These are phyloP conservation scores for Pisolithus albus DNA, from an alignment of 768 basidiomycete species.

Conservation along the genomic window DNA sequence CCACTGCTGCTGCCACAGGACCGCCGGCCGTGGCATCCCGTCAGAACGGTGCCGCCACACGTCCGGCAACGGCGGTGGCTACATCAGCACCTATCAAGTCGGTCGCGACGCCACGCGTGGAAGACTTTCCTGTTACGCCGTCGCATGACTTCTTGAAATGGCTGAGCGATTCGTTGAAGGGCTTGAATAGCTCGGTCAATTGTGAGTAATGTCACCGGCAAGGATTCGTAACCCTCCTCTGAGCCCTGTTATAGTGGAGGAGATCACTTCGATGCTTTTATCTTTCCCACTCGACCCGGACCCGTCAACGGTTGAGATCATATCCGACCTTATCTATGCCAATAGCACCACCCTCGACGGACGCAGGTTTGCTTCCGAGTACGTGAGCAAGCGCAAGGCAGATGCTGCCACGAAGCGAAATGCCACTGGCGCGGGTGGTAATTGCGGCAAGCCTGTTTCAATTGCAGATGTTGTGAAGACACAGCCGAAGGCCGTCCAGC, in stretches of 20 bases:
- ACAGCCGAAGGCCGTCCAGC: constrained; percentile 67
- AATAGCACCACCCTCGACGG: constrained; percentile 95
- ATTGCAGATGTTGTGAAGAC: constrained; percentile 90
- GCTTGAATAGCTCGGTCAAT: constrained; percentile 50
- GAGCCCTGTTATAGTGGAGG: constrained; percentile 60
- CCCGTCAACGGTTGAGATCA: constrained; percentile 77
- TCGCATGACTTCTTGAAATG: constrained; percentile 91
- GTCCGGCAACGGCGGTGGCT: constrained; percentile 21
- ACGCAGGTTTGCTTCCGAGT: constrained; percentile 89
- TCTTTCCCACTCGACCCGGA: constrained; percentile 91
- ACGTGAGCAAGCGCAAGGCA: constrained; percentile 76
- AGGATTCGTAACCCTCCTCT: neutral
- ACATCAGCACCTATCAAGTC: constrained; percentile 28
- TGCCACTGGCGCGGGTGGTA: constrained; percentile 27
- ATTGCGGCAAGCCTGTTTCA: constrained; percentile 49
- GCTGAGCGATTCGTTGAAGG: constrained; percentile 80
- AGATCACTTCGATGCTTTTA: constrained; percentile 92
- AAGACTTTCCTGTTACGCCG: constrained; percentile 61
- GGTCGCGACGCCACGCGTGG: constrained; percentile 36
- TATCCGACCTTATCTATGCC: constrained; percentile 90
- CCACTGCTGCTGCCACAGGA: constrained; percentile 22
- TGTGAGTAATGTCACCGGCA: constrained; percentile 30
- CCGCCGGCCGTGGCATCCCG: constrained; percentile 29
- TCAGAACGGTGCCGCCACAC: constrained; percentile 31
- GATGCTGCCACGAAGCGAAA: constrained; percentile 60